These are phyloP conservation scores for Magnolia officinalis DNA, from an alignment of 164 flowering plant genomes.

Conservation along the genomic window DNA sequence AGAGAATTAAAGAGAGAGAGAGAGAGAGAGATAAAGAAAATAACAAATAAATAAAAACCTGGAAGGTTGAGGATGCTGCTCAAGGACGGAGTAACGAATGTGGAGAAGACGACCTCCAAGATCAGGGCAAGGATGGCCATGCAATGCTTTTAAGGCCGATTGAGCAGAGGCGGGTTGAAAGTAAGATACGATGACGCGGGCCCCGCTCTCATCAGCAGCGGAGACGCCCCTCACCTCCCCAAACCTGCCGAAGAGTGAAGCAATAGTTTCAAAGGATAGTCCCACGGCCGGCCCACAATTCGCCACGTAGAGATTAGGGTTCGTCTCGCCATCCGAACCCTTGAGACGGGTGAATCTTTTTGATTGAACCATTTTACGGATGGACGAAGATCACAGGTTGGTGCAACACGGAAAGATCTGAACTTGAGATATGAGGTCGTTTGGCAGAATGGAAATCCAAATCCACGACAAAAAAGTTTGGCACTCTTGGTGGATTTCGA, in stretches of 20 bases:
- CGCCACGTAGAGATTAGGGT: constrained; percentile 65
- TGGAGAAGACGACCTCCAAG: constrained; percentile 71
- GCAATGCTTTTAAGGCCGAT: constrained; percentile 51
- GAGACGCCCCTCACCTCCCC: constrained; percentile 67
- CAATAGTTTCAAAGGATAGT: constrained; percentile 49
- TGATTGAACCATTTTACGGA: constrained; percentile 31
- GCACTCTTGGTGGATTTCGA: no score
- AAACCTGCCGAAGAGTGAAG: constrained; percentile 46
- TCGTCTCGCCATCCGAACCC: neutral
- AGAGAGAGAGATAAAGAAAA: neutral
- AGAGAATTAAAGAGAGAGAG: neutral
- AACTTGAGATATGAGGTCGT: no score
- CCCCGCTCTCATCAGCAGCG: constrained; percentile 79
- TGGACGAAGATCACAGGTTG: no score
- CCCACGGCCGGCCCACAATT: constrained; percentile 94
- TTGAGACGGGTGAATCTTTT: constrained; percentile 43
- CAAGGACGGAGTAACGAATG: constrained; percentile 55
- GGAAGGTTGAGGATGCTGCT: constrained; percentile 19
- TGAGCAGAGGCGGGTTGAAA: constrained; percentile 39
- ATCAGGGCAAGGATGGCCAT: constrained; percentile 52
- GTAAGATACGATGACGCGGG: constrained; percentile 79
- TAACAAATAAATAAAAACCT: constrained; percentile 10
- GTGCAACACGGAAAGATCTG: no score
- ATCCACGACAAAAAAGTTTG: no score
- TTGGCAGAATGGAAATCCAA: no score